Conservation (phyloP, 345 rosid species). For the Eucalyptus shirleyi region DNA sequence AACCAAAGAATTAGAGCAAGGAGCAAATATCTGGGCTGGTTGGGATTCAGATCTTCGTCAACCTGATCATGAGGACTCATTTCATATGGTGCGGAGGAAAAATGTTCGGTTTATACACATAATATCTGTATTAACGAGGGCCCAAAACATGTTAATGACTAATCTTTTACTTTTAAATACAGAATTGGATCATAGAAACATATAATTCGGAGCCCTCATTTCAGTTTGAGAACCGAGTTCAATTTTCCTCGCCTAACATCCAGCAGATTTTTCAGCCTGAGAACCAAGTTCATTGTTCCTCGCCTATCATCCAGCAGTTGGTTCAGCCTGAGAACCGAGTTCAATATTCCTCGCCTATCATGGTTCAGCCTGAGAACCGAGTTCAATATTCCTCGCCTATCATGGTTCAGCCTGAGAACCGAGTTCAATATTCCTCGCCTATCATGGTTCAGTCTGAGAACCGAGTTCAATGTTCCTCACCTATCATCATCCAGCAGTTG, state of each 20-base stretch:
- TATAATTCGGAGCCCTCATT: neutral
- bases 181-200: neutral
- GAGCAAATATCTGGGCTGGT: neutral
- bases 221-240: neutral
- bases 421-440: neutral
- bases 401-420: neutral
- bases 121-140: neutral
- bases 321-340: neutral
- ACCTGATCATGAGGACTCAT: neutral
- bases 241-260: neutral
- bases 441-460: neutral
- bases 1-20: neutral
- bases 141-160: neutral
- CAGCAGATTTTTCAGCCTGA: neutral
- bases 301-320: neutral
- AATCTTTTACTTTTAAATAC: neutral
- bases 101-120: neutral
- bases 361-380: neutral
- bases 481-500: neutral
- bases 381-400: neutral
- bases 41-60: neutral
- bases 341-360: neutral
- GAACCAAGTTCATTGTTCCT: neutral
- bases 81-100: neutral
- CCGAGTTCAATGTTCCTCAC: neutral